These are phyloP conservation scores for Hygrophorus russula DNA, from an alignment of 768 basidiomycete species.

Conservation along the genomic window DNA sequence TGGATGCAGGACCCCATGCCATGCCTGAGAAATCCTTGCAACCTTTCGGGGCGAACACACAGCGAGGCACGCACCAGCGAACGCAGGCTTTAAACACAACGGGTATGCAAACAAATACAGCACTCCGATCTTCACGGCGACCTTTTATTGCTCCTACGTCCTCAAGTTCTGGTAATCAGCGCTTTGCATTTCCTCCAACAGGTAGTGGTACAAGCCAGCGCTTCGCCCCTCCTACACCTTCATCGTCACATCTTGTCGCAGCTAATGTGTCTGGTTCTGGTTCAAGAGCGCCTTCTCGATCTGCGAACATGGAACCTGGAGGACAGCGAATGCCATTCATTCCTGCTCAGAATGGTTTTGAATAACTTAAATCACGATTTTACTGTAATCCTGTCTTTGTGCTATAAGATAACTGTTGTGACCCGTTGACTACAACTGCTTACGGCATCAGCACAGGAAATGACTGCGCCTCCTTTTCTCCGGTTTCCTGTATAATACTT, in stretches of 20 bases:
- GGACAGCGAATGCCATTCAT: slow-evolving; percentile 47
- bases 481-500: no score
- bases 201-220: not conserved
- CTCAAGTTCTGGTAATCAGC: not conserved
- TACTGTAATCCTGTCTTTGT: no score
- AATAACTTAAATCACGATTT: slow-evolving; percentile 5
- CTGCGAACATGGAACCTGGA: slow-evolving; percentile 13
- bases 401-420: no score
- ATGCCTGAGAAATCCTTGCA: slow-evolving; percentile 18
- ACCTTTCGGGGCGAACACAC: not conserved
- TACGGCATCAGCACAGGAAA: no score
- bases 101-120: not conserved
- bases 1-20: slow-evolving; percentile 42
- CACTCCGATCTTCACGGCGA: not conserved
- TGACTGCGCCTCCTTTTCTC: no score
- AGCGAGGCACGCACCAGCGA: slow-evolving; percentile 5
- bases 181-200: slow-evolving; percentile 3
- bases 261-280: slow-evolving; percentile 7
- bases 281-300: slow-evolving; percentile 17
- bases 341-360: slow-evolving; percentile 12
- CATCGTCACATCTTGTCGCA: slow-evolving; percentile 4
- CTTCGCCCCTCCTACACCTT: not conserved
- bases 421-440: no score
- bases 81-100: slow-evolving; percentile 4
- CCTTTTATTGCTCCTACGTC: not conserved